Evolutionary conservation across 1,284 basidiomycete species (phyloP).

Genomic region (Calocybe gambosa): DNA sequence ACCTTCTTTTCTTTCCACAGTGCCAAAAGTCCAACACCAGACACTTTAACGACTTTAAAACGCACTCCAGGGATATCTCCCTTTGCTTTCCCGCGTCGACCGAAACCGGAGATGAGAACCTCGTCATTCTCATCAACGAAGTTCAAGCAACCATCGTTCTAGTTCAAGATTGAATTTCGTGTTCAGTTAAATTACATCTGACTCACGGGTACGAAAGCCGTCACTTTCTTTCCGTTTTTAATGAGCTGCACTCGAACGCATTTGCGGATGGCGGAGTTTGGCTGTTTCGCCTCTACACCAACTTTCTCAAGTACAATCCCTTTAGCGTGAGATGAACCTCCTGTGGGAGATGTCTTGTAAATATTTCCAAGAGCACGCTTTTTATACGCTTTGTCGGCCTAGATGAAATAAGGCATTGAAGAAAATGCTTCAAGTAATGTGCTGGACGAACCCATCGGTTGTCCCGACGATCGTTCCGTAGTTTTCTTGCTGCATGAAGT

Average conservation of each 20-base stretch:
- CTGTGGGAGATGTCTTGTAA: conserved; percentile 99
- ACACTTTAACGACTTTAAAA: conserved; percentile 99
- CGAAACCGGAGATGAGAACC: conserved; percentile 99
- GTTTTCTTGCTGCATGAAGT: conserved; percentile 98
- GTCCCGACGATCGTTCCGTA: conserved; percentile 89
- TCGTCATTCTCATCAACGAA: conserved; percentile 99
- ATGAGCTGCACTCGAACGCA: conserved; percentile 99
- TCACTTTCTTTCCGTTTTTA: conserved; percentile 99
- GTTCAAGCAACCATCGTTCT: conserved; percentile 99
- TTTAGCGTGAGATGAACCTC: conserved; percentile 99
- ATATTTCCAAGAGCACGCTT: conserved; percentile 99
- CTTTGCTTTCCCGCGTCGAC: conserved; percentile 98
- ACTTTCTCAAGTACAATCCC: conserved; percentile 99
- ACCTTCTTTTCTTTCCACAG: conserved; percentile 99
- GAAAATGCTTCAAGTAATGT: background rate
- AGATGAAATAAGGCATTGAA: conserved; percentile 15
- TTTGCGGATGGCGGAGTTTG: conserved; percentile 99
- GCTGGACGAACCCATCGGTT: conserved; percentile 86
- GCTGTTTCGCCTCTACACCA: conserved; percentile 91
- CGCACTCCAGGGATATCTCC: conserved; percentile 97
- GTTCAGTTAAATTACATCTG: background rate
- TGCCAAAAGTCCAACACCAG: conserved; percentile 96
- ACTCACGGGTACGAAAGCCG: conserved; percentile 72
- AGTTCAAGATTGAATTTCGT: background rate
- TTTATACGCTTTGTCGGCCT: conserved; percentile 99